A percentile compares a stretch with the other conserved stretches of the same genome.
Conservation (phyloP, 2,329 filamentous ascomycete genomes). For the Penicillium italicum region DNA sequence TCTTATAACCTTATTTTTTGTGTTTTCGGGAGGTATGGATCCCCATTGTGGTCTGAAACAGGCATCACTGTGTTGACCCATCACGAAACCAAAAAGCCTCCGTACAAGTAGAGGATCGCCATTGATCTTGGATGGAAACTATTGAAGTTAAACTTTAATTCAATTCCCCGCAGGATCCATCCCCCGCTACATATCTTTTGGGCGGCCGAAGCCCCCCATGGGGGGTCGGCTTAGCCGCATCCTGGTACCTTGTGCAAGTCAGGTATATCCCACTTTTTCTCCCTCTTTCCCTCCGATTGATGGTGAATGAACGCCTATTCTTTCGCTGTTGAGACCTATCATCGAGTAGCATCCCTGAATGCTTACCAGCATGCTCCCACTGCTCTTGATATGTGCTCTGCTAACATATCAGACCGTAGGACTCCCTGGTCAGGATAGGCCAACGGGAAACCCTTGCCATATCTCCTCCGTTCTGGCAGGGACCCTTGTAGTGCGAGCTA, state of each 20-base stretch:
- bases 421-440: background rate
- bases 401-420: background rate
- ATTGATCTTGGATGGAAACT: background rate
- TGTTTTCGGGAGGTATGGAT: background rate
- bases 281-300: background rate
- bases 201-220: background rate
- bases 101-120: conserved; percentile 2
- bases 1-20: background rate
- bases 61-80: background rate
- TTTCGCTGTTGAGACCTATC: background rate
- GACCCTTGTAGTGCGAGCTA: background rate
- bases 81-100: background rate
- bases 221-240: background rate
- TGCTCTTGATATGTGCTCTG: background rate
- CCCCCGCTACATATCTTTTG: background rate
- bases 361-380: background rate
- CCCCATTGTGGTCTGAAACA: background rate
- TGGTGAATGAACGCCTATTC: background rate
- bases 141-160: background rate
- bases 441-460: background rate
- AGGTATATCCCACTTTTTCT: background rate
- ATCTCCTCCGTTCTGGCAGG: background rate
- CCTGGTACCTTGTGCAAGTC: background rate
- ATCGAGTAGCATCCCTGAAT: background rate
- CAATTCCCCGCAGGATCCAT: background rate